These are phyloP conservation scores for Exophiala viscosa DNA, from an alignment of 2,329 filamentous ascomycete species.

Conservation along the genomic window DNA sequence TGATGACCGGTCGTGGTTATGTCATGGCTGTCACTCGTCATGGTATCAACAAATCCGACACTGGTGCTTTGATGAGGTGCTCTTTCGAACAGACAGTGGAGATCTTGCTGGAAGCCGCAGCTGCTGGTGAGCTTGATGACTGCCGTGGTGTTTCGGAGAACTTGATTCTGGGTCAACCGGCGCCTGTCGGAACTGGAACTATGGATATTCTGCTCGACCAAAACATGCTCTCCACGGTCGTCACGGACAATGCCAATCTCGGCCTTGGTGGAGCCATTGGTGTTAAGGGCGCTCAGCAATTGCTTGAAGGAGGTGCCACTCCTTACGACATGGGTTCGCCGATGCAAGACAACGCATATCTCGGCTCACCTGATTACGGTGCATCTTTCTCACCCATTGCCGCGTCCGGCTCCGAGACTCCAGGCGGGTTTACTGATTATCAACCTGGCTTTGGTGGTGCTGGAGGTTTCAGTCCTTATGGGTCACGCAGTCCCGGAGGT, in stretches of 20 bases:
- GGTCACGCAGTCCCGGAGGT: constrained; percentile 60
- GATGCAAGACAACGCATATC: constrained; percentile 57
- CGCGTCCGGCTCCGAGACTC: constrained; percentile 62
- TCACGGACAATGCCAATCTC: constrained; percentile 84
- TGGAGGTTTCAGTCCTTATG: constrained; percentile 65
- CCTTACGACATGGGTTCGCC: constrained; percentile 78
- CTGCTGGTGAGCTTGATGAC: constrained; percentile 91
- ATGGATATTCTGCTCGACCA: constrained; percentile 92
- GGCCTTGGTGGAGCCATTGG: constrained; percentile 76
- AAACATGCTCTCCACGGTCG: constrained; percentile 91
- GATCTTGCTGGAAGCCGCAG: constrained; percentile 92
- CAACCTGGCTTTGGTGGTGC: constrained; percentile 63
- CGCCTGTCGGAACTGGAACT: constrained; percentile 93
- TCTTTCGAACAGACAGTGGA: constrained; percentile 99
- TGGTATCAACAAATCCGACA: constrained; percentile 97
- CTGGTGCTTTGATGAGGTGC: constrained; percentile 97
- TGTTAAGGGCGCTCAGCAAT: constrained; percentile 50
- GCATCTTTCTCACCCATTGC: constrained; percentile 69
- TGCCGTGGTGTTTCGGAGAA: constrained; percentile 98
- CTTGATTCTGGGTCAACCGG: constrained; percentile 95
- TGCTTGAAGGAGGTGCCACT: constrained; percentile 75
- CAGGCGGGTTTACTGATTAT: constrained; percentile 59
- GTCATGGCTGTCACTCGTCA: constrained; percentile 97
- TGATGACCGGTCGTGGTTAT: constrained; percentile 93
- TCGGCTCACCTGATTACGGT: constrained; percentile 61